Conservation (phyloP, 2,329 filamentous ascomycete genomes). For the Monilinia laxa region DNA sequence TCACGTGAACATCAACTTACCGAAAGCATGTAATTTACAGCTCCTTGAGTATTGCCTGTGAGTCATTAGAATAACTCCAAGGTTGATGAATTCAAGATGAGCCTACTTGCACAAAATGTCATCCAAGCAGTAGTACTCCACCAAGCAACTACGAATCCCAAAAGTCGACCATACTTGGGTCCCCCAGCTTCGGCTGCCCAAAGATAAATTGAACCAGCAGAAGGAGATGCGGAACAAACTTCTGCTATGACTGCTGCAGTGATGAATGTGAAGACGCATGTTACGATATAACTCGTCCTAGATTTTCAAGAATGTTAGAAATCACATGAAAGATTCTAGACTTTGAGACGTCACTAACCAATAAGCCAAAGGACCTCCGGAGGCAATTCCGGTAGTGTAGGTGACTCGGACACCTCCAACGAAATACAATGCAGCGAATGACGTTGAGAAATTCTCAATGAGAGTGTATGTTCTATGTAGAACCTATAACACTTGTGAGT, state of each 20-base stretch:
- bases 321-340: slow-evolving; percentile 15
- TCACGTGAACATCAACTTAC: slow-evolving; percentile 21
- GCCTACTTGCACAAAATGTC: slow-evolving; percentile 25
- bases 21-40: slow-evolving; percentile 28
- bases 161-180: slow-evolving; percentile 25
- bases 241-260: slow-evolving; percentile 27
- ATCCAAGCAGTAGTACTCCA: slow-evolving; percentile 29
- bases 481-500: slow-evolving; percentile 25
- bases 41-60: slow-evolving; percentile 27
- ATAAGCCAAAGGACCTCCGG: slow-evolving; percentile 60
- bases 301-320: background rate
- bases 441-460: slow-evolving; percentile 59
- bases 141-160: slow-evolving; percentile 26
- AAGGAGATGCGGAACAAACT: slow-evolving; percentile 26
- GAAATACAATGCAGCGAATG: slow-evolving; percentile 61
- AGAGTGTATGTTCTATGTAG: slow-evolving; percentile 56
- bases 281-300: slow-evolving; percentile 56
- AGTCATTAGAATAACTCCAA: background rate
- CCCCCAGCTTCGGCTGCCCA: slow-evolving; percentile 27
- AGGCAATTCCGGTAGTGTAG: slow-evolving; percentile 61
- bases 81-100: background rate
- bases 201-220: slow-evolving; percentile 28
- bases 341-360: slow-evolving; percentile 45
- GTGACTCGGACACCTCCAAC: slow-evolving; percentile 60
- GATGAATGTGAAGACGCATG: slow-evolving; percentile 27